Conservation (phyloP, 441 rosid species). For the Macaranga tanarius region DNA sequence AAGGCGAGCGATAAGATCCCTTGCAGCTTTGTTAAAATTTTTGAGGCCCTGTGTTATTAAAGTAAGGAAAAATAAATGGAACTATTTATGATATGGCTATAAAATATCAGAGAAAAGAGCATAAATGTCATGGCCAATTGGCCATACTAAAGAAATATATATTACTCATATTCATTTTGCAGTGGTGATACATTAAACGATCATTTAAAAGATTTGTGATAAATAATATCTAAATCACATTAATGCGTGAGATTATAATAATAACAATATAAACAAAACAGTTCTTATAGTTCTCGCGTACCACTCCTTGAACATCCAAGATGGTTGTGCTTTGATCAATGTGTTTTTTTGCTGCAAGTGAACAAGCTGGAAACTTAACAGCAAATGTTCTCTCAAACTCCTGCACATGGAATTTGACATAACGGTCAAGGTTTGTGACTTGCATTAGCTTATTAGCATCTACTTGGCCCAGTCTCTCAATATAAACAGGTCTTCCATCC, state of each 20-base stretch:
- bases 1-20: conserved; percentile 75
- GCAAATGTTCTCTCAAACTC: conserved; percentile 82
- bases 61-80: neutral
- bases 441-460: conserved; percentile 83
- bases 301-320: conserved; percentile 97
- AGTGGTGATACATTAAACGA: neutral
- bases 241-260: neutral
- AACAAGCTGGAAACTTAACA: conserved; percentile 75
- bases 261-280: too few species aligned
- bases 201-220: neutral
- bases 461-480: conserved; percentile 76
- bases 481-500: conserved; percentile 82
- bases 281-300: conserved; percentile 32
- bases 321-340: conserved; percentile 94
- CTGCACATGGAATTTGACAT: conserved; percentile 75
- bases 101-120: neutral
- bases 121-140: neutral
- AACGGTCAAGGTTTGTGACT: conserved; percentile 84
- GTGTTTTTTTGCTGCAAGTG: conserved; percentile 72
- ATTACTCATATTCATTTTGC: neutral
- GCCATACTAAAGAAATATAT: neutral
- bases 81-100: neutral
- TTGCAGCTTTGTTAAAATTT: conserved; percentile 76
- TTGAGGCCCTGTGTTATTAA: conserved; percentile 64
- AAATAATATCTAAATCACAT: neutral